These are phyloP conservation scores for Umbelopsis sp. DNA, from an alignment of 192 early-diverging fungal species.

Conservation along the genomic window DNA sequence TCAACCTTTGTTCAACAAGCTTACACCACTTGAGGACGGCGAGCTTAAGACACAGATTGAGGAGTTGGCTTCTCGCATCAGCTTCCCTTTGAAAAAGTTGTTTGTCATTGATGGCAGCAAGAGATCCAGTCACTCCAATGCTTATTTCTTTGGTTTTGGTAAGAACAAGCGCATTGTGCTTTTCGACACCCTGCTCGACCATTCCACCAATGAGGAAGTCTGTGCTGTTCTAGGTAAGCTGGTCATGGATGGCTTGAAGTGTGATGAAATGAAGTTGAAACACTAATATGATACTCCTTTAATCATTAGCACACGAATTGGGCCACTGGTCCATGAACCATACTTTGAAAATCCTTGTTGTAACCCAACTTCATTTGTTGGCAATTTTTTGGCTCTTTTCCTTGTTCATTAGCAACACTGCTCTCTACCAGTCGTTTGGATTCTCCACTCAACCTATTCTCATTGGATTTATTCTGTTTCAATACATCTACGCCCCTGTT, in stretches of 20 bases:
- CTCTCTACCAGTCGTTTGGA: slow-evolving; percentile 88
- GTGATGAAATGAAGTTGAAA: neutral
- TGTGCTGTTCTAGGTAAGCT: slow-evolving; percentile 86
- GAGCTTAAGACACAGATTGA: slow-evolving; percentile 81
- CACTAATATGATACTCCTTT: neutral
- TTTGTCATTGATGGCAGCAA: slow-evolving; percentile 96
- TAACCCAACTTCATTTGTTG: slow-evolving; percentile 79
- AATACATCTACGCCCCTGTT: slow-evolving; percentile 81
- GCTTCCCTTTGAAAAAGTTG: slow-evolving; percentile 92
- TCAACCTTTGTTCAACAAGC: slow-evolving; percentile 98
- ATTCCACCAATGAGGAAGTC: slow-evolving; percentile 83
- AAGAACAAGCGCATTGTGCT: slow-evolving; percentile 97
- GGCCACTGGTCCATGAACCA: slow-evolving; percentile 95
- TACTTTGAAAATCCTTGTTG: slow-evolving; percentile 71
- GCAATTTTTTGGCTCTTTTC: slow-evolving; percentile 77
- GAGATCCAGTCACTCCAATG: slow-evolving; percentile 91
- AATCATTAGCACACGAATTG: slow-evolving; percentile 81
- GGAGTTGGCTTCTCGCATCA: slow-evolving; percentile 74
- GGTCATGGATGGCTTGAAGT: neutral
- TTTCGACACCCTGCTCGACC: slow-evolving; percentile 90
- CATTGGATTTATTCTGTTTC: slow-evolving; percentile 92
- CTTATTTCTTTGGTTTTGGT: slow-evolving; percentile 95
- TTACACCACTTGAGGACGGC: slow-evolving; percentile 83
- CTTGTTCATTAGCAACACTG: slow-evolving; percentile 68
- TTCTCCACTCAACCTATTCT: slow-evolving; percentile 76